Evolutionary conservation across 106 monocot species (phyloP).

Genomic region (Agapanthus africanus): DNA sequence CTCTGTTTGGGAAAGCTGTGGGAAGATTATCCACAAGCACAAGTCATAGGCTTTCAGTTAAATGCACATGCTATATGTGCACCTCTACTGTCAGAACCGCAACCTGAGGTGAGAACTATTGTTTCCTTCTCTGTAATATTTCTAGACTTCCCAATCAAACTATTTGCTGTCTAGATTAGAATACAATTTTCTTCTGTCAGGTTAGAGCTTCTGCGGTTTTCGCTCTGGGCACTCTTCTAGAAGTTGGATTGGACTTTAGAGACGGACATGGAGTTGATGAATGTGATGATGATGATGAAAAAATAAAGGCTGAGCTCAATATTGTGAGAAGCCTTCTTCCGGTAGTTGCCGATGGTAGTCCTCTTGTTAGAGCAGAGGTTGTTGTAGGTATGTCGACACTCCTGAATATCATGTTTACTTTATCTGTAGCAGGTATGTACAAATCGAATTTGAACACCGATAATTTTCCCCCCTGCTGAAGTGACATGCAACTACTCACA

Average conservation of each 20-base stretch:
- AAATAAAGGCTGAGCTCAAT: slow-evolving; percentile 63
- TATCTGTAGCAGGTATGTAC: no score
- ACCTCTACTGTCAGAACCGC: slow-evolving; percentile 64
- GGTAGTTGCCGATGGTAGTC: slow-evolving; percentile 76
- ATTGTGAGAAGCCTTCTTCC: slow-evolving; percentile 64
- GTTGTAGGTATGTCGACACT: slow-evolving; percentile 83
- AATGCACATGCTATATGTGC: slow-evolving; percentile 55
- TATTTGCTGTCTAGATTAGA: no score
- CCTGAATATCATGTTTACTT: no score
- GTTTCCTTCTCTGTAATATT: neutral
- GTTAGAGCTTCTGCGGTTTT: slow-evolving; percentile 95
- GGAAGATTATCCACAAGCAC: slow-evolving; percentile 91
- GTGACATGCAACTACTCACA: no score
- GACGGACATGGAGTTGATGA: slow-evolving; percentile 58
- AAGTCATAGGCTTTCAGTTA: slow-evolving; percentile 60
- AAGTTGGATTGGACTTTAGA: slow-evolving; percentile 46
- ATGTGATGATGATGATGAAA: slow-evolving; percentile 83
- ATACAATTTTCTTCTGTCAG: slow-evolving; percentile 43
- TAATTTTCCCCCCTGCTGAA: no score
- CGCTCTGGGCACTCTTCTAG: slow-evolving; percentile 78
- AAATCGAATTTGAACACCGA: no score
- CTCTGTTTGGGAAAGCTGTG: slow-evolving; percentile 88
- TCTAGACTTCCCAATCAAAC: no score
- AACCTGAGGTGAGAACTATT: slow-evolving; percentile 64
- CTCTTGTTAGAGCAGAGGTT: slow-evolving; percentile 93